phyloP scores from a whole-genome alignment of 768 basidiomycete genomes.

The Lentinula sp. region DNA sequence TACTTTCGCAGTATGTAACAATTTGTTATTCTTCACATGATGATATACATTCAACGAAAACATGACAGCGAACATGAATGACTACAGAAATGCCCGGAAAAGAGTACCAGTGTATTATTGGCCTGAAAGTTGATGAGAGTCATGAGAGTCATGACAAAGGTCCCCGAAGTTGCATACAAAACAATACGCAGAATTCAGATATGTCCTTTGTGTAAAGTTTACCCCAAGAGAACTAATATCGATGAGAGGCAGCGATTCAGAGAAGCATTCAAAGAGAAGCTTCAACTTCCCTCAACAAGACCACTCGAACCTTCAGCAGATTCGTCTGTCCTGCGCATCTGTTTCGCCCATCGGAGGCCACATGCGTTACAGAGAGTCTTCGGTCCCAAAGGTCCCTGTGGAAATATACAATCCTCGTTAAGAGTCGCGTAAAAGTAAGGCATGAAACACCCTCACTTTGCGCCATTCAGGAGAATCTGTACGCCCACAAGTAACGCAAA shows the following conservation, averaged over 20 bases:
- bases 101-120: no score
- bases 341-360: conserved; percentile 90
- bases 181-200: neutral
- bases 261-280: neutral
- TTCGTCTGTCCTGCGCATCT: conserved; percentile 35
- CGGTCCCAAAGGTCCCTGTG: conserved; percentile 84
- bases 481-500: conserved; percentile 88
- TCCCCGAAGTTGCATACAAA: neutral
- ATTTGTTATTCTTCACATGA: no score
- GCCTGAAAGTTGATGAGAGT: no score
- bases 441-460: conserved; percentile 43
- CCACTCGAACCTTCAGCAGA: conserved; percentile 2
- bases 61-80: no score
- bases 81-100: no score
- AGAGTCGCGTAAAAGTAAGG: neutral
- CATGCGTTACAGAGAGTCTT: conserved; percentile 99
- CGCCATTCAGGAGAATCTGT: conserved; percentile 98
- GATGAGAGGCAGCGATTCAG: no score
- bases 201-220: neutral
- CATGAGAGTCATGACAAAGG: neutral
- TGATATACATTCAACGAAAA: no score
- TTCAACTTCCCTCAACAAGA: neutral
- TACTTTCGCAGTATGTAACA: no score
- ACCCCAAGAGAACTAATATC: neutral
- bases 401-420: neutral